Evolutionary conservation across 768 basidiomycete species (phyloP).

Genomic region (Hebeloma cylindrosporum): DNA sequence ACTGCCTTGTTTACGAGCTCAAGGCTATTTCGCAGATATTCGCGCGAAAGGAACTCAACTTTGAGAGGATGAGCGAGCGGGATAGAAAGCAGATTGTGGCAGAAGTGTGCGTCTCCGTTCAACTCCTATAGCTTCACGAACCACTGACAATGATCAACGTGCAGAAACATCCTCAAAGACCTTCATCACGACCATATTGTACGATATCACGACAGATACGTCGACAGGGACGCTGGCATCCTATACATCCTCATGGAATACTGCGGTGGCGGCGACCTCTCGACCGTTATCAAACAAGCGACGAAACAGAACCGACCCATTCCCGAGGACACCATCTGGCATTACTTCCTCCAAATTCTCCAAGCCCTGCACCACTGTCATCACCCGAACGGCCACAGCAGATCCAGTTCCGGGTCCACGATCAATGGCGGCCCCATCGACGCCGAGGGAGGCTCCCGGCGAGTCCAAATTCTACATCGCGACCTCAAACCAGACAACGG

Average conservation of each 20-base stretch:
- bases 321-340: conserved; percentile 93
- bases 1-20: no score
- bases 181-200: conserved; percentile 96
- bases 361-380: conserved; percentile 93
- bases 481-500: no score
- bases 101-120: conserved; percentile 76
- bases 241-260: conserved; percentile 99
- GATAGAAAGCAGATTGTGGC: conserved; percentile 96
- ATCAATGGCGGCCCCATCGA: no score
- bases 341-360: conserved; percentile 91
- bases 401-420: conserved; percentile 42
- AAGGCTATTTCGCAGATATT: conserved; percentile 54
- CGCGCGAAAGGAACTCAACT: conserved; percentile 95
- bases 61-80: conserved; percentile 93
- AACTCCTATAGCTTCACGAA: background rate
- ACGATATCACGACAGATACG: conserved; percentile 88
- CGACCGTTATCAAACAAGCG: conserved; percentile 80
- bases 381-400: conserved; percentile 63
- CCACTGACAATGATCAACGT: background rate
- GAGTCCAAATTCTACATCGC: no score
- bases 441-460: no score
- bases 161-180: conserved; percentile 94
- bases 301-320: conserved; percentile 67
- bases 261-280: conserved; percentile 95
- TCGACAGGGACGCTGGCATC: conserved; percentile 86